Percentiles rank a stretch among this genome's conserved stretches.
Conservation (phyloP, 2,329 filamentous ascomycete genomes). For the Fusarium vanettenii region DNA sequence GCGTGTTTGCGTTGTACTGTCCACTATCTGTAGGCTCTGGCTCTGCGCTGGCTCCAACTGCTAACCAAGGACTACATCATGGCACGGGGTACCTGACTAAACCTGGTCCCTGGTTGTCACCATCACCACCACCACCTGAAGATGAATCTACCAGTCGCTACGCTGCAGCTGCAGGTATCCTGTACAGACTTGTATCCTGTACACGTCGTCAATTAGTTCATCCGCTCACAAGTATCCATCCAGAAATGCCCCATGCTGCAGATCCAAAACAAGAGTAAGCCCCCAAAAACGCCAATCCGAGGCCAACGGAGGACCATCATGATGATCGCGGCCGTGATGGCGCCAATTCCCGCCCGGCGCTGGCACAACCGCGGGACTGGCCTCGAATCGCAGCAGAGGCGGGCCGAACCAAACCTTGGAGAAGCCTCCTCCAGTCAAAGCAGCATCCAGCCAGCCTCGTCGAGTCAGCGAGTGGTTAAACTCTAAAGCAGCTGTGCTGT, state of each 20-base stretch:
- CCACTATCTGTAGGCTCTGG: neutral
- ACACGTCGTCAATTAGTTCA: neutral
- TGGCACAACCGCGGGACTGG: slow-evolving; percentile 2
- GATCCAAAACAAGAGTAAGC: neutral
- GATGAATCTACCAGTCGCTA: slow-evolving; percentile 23
- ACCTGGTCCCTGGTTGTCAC: slow-evolving; percentile 15
- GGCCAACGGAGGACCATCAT: slow-evolving; percentile 7
- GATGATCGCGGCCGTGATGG: slow-evolving; percentile 31
- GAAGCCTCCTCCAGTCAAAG: slow-evolving; percentile 3
- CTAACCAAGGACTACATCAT: slow-evolving; percentile 1
- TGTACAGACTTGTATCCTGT: neutral
- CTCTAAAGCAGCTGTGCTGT: slow-evolving; percentile 9
- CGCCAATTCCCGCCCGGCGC: slow-evolving; percentile 28
- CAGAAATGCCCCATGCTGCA: neutral
- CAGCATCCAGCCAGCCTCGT: slow-evolving; percentile 5
- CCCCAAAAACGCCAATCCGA: slow-evolving; percentile 13
- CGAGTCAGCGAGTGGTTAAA: slow-evolving; percentile 30
- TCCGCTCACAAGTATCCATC: neutral
- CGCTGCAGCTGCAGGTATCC: slow-evolving; percentile 10
- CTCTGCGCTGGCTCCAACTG: neutral
- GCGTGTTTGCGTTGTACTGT: slow-evolving; percentile 18
- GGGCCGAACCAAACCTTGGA: slow-evolving; percentile 13
- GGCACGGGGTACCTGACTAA: slow-evolving; percentile 5
- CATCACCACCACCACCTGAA: slow-evolving; percentile 36
- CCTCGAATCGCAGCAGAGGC: slow-evolving; percentile 20